Percentiles rank a stretch among this genome's conserved stretches.
phyloP scores from a whole-genome alignment of 257 asterid species.

The Penstemon eatonii region DNA sequence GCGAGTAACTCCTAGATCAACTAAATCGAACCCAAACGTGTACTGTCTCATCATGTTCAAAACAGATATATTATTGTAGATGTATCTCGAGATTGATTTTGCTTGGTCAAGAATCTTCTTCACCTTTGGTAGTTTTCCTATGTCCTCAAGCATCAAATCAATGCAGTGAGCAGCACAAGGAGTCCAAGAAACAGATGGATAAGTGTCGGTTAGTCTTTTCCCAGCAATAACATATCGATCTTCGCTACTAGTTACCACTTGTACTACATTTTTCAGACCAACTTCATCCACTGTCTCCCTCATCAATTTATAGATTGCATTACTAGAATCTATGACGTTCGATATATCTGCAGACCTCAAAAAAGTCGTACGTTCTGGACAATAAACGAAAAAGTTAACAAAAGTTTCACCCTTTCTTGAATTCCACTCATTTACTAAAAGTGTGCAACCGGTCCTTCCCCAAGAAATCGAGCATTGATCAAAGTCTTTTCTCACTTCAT shows the following conservation, averaged over 20 bases:
- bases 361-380: constrained; percentile 69
- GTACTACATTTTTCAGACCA: constrained; percentile 73
- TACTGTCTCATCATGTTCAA: constrained; percentile 78
- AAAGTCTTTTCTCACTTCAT: constrained; percentile 63
- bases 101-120: constrained; percentile 67
- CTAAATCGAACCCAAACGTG: constrained; percentile 81
- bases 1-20: constrained; percentile 64
- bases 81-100: constrained; percentile 67
- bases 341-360: constrained; percentile 76
- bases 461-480: constrained; percentile 61
- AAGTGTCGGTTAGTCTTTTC: constrained; percentile 60
- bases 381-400: constrained; percentile 54
- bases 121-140: constrained; percentile 58
- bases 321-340: constrained; percentile 47
- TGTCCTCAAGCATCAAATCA: constrained; percentile 78
- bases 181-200: constrained; percentile 78
- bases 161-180: constrained; percentile 85
- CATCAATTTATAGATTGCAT: constrained; percentile 60
- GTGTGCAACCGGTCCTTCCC: constrained; percentile 77
- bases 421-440: constrained; percentile 74
- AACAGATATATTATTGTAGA: constrained; percentile 52
- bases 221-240: constrained; percentile 76
- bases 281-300: constrained; percentile 84
- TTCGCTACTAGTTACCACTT: constrained; percentile 70
- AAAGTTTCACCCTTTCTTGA: constrained; percentile 62